These are phyloP conservation scores for Rhizopogon salebrosus DNA, from an alignment of 768 basidiomycete genomes.

Conservation along the genomic window DNA sequence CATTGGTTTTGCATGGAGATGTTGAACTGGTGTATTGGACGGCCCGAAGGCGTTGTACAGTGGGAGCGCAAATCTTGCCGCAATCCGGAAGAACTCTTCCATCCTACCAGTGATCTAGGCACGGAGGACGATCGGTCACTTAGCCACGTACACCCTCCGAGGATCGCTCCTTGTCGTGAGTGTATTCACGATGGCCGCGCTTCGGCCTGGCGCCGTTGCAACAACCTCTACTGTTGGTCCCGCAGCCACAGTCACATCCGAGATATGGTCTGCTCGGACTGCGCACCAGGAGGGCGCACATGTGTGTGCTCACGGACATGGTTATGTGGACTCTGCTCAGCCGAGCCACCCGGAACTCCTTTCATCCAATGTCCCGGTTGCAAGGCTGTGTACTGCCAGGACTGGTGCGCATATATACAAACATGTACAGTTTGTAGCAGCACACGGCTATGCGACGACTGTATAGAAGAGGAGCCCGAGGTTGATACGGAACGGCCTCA, in stretches of 20 bases:
- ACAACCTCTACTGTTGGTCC: background rate
- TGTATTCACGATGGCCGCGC: background rate
- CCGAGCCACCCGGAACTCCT: background rate
- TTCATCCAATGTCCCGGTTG: background rate
- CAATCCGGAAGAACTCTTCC: background rate
- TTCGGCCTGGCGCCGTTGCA: background rate
- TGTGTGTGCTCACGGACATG: constrained; percentile 1
- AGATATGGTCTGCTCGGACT: constrained; percentile 1
- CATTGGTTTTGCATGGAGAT: background rate
- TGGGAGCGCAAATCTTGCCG: background rate
- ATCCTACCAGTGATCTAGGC: background rate
- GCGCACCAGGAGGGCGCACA: background rate
- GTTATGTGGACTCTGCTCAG: background rate
- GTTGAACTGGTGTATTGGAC: constrained; percentile 1
- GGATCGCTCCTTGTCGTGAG: background rate
- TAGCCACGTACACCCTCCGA: background rate
- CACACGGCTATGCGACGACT: background rate
- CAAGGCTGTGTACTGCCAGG: background rate
- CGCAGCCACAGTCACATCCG: background rate
- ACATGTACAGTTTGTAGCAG: background rate
- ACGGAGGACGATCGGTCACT: background rate
- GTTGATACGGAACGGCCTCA: background rate
- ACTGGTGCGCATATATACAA: background rate
- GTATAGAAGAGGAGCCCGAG: background rate
- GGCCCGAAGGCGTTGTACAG: background rate